Evolutionary conservation across 2,329 filamentous ascomycete genomes (phyloP).

Genomic region (Sporothrix dimorphospora): DNA sequence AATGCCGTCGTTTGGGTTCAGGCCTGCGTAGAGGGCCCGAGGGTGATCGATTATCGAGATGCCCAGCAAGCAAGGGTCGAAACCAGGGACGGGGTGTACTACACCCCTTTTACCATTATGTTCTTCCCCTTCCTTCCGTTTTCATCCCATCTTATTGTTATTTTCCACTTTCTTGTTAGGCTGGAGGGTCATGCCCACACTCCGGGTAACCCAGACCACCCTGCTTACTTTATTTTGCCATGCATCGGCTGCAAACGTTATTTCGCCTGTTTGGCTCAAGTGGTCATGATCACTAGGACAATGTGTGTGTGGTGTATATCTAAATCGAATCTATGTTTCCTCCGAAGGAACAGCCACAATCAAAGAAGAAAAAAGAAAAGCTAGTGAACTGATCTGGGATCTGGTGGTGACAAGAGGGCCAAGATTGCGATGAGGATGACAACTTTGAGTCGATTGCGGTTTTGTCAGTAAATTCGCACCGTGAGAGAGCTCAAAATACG

Average conservation of each 20-base stretch:
- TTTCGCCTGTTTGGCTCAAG: neutral
- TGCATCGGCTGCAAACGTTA: slow-evolving; percentile 16
- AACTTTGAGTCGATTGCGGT: too few species aligned
- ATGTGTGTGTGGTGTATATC: neutral
- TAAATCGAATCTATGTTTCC: neutral
- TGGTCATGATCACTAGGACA: neutral
- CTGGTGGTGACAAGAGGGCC: too few species aligned
- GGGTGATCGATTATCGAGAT: neutral
- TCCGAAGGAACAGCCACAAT: neutral
- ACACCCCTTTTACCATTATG: neutral
- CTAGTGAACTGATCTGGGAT: too few species aligned
- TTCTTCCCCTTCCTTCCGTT: neutral
- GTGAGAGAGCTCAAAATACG: too few species aligned
- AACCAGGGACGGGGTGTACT: neutral
- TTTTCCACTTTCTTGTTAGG: neutral
- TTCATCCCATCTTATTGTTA: neutral
- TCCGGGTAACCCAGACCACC: slow-evolving; percentile 24
- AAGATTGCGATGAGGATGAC: too few species aligned
- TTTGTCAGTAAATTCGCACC: too few species aligned
- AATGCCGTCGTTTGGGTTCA: neutral
- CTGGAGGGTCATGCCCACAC: slow-evolving; percentile 13
- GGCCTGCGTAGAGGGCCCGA: too few species aligned
- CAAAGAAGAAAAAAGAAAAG: too few species aligned
- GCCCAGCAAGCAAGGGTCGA: neutral
- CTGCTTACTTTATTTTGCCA: slow-evolving; percentile 18